phyloP scores from a whole-genome alignment of 2,329 filamentous ascomycete species.

The Verticillium albo-atrum region DNA sequence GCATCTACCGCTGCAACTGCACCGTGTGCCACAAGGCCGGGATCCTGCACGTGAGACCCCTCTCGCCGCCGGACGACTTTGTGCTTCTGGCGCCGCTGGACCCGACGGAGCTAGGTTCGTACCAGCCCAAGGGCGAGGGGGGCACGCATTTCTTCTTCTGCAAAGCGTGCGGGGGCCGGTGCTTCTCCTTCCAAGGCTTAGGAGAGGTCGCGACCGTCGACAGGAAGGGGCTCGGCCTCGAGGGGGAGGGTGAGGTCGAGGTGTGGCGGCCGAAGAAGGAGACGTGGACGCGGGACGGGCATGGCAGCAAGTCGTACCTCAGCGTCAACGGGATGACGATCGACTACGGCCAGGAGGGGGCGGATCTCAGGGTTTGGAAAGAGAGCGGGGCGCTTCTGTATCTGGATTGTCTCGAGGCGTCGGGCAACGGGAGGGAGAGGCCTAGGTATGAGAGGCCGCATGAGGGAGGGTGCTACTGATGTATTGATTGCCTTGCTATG shows the following conservation, averaged over 20 bases:
- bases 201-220: conserved; percentile 22
- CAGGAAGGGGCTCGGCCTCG: neutral
- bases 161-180: conserved; percentile 37
- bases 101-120: conserved; percentile 34
- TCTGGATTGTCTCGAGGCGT: conserved; percentile 11
- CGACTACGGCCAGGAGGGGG: conserved; percentile 29
- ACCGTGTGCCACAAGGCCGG: conserved; percentile 43
- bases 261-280: conserved; percentile 23
- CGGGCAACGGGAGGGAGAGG: neutral
- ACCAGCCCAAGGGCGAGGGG: conserved; percentile 23
- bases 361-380: conserved; percentile 29
- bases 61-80: conserved; percentile 33
- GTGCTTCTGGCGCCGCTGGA: conserved; percentile 36
- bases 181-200: conserved; percentile 33
- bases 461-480: neutral
- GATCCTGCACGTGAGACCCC: conserved; percentile 38
- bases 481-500: neutral
- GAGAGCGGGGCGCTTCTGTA: conserved; percentile 28
- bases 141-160: conserved; percentile 39
- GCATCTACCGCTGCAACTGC: conserved; percentile 42
- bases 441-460: conserved; percentile 10
- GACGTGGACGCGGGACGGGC: conserved; percentile 15
- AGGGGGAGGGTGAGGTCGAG: neutral
- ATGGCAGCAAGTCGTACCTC: conserved; percentile 19
- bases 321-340: conserved; percentile 32